Percentiles rank a stretch among this genome's conserved stretches.
These are phyloP conservation scores for Fraxinus excelsior DNA, from an alignment of 257 asterid species.

Conservation along the genomic window DNA sequence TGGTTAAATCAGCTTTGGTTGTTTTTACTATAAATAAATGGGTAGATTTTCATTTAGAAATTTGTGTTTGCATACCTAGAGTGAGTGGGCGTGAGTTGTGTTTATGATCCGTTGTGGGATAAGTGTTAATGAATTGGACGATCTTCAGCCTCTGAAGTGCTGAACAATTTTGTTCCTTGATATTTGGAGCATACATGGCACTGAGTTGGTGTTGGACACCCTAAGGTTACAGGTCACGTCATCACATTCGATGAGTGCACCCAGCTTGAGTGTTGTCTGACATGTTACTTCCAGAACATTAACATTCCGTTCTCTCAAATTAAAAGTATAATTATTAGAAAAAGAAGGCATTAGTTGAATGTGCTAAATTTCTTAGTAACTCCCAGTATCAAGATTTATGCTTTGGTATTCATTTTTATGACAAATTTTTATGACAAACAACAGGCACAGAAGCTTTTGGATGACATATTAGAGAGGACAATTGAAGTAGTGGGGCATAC, in stretches of 20 bases:
- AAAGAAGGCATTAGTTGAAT: background rate
- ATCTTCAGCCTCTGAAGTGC: background rate
- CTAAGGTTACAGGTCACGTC: background rate
- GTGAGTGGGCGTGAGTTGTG: background rate
- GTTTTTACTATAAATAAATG: background rate
- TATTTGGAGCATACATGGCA: background rate
- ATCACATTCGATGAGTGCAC: background rate
- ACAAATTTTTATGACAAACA: background rate
- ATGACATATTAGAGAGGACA: conserved; percentile 55
- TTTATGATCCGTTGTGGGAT: background rate
- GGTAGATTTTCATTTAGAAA: background rate
- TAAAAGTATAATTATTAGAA: background rate
- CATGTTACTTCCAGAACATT: background rate
- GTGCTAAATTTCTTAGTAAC: conserved; percentile 10
- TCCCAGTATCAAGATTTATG: background rate
- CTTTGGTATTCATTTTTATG: background rate
- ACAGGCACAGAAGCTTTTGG: conserved; percentile 68
- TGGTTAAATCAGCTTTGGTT: background rate
- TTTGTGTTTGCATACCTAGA: background rate
- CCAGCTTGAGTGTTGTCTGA: background rate
- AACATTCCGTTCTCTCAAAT: background rate
- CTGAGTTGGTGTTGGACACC: background rate
- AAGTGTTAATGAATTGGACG: background rate
- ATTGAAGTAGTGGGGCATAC: conserved; percentile 53
- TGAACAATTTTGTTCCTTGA: background rate